Conservation (phyloP, 768 basidiomycete species). For the Fomitopsis serialis region DNA sequence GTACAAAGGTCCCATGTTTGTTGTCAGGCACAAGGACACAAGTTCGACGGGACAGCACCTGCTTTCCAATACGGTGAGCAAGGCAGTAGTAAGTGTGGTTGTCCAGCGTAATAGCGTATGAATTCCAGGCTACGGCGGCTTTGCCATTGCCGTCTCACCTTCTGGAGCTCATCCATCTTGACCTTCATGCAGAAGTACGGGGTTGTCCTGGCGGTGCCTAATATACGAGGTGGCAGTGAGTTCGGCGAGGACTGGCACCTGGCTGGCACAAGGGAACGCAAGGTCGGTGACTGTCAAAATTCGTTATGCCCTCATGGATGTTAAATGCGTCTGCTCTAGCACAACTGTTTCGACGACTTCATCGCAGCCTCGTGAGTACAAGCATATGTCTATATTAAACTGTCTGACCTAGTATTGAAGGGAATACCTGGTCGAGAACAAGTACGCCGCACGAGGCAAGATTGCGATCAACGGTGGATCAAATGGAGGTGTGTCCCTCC, state of each 20-base stretch:
- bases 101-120: background rate
- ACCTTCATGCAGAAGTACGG: constrained; percentile 72
- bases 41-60: constrained; percentile 69
- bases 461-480: constrained; percentile 76
- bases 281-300: constrained; percentile 35
- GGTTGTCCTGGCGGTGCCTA: constrained; percentile 53
- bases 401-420: no score
- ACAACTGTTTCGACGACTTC: constrained; percentile 79
- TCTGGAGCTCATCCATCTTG: constrained; percentile 65
- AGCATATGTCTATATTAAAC: no score
- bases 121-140: constrained; percentile 71
- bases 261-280: constrained; percentile 64
- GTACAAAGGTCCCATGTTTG: constrained; percentile 79
- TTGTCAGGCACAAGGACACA: constrained; percentile 71
- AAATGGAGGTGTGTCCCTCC: constrained; percentile 57
- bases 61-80: constrained; percentile 68
- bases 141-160: constrained; percentile 64
- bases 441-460: constrained; percentile 63
- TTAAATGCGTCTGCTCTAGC: constrained; percentile 28
- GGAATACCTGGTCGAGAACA: constrained; percentile 67
- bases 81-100: background rate
- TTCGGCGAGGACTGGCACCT: constrained; percentile 86
- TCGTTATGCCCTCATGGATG: background rate
- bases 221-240: constrained; percentile 56
- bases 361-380: constrained; percentile 74